These are phyloP conservation scores for Mallotus repandus DNA, from an alignment of 441 rosid genomes.

Conservation along the genomic window DNA sequence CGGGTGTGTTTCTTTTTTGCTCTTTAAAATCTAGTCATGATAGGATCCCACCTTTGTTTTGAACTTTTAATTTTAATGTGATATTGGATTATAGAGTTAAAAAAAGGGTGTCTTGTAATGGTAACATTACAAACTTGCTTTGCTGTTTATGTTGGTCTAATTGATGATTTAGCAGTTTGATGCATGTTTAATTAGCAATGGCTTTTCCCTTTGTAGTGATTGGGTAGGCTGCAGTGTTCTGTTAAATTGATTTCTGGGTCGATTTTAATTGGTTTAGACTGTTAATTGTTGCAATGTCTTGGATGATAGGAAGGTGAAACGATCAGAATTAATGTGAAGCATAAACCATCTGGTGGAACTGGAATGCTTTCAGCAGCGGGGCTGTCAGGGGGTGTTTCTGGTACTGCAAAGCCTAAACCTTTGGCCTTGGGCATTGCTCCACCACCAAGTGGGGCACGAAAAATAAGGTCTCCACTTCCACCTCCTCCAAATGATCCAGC, in stretches of 20 bases:
- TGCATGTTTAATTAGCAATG: background rate
- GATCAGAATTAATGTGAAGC: slow-evolving; percentile 91
- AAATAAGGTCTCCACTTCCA: slow-evolving; percentile 77
- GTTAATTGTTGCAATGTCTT: slow-evolving; percentile 8
- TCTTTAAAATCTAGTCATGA: too few relatives aligned
- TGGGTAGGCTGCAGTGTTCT: background rate
- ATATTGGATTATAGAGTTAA: slow-evolving; percentile 4
- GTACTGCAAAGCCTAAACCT: slow-evolving; percentile 54
- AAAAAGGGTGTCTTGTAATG: background rate
- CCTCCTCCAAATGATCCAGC: slow-evolving; percentile 96
- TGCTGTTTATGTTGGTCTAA: background rate
- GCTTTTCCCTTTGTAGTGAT: background rate
- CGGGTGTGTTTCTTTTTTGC: background rate
- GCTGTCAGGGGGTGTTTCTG: slow-evolving; percentile 53
- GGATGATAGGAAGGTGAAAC: slow-evolving; percentile 92
- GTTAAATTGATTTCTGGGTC: background rate
- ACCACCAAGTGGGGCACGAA: slow-evolving; percentile 61
- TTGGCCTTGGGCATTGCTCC: slow-evolving; percentile 66
- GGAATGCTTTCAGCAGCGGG: slow-evolving; percentile 98
- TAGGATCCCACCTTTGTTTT: background rate
- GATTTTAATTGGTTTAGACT: background rate
- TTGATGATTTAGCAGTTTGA: background rate
- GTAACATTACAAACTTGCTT: background rate
- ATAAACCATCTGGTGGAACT: slow-evolving; percentile 73
- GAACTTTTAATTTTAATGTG: background rate